Base-by-base conservation (phyloP, 257 asterid genomes). In the Solanum piurae region DNA sequence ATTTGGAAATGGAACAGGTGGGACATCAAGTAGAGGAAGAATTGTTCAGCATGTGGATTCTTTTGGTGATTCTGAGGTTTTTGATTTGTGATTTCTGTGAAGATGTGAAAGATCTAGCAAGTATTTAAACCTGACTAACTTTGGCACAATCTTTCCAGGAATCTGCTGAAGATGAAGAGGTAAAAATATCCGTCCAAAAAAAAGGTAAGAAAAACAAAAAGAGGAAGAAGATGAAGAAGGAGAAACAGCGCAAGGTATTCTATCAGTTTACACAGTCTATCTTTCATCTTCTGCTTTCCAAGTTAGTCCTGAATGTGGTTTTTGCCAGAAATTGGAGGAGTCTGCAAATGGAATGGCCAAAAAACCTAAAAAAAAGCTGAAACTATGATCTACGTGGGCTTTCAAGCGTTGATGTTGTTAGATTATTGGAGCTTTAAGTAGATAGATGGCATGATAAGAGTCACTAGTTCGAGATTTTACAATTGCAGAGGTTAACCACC, bases 41-140 rank as follows among this genome's bases (percentile, higher is more conserved):
- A 69, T 83, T 14, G 89, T 96, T 92, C 98, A 93, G 72, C 99
- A 96, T 44, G 98, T 96, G 69, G 87, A 94, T 80, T 89, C 95
- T 87, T 96, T 95, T 90, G 95, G 91, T 69, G 97, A 95, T 75
- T 49, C 85, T 79, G 95, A 95, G 98, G 99, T 95, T 89, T 60
- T 82, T 42, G 87, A 33, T 21, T 74, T 36, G 86, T 71, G 84
- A 64, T 18, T 64, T 16, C 21, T 80, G 31, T 69, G 33, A 33
- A 36, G 44, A 37, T 23, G 7, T 5, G 27, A 23, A 72, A 29
- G 20, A 27, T 9, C 76, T 73, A 33, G 31, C 10, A 20, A 42
- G 11, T 46, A 6, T 21, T 23, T 37, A 49, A 20, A 27, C 5
- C 33, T 40, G 7, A 77, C 86, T 3, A 37, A 71, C 46, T 49